A percentile compares a stretch with the other conserved stretches of the same genome.
Conservation (phyloP, 768 basidiomycete species). For the Butyriboletus loyo region DNA sequence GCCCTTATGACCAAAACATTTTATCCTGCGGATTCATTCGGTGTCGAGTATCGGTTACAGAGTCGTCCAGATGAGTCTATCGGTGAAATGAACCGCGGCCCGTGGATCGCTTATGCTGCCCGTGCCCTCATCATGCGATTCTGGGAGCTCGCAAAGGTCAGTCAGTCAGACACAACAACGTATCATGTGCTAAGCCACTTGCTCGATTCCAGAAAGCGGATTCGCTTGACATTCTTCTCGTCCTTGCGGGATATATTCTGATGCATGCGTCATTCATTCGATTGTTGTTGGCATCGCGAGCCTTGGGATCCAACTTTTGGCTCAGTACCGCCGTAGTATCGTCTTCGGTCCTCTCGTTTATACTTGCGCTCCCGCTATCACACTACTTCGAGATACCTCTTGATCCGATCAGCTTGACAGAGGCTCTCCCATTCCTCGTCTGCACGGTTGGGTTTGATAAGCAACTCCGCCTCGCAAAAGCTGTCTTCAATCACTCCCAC, state of each 20-base stretch:
- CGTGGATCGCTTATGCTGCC: conserved; percentile 88
- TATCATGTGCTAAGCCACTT: conserved; percentile 9
- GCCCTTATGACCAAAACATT: conserved; percentile 32
- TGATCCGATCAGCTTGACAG: conserved; percentile 89
- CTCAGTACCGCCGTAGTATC: conserved; percentile 70
- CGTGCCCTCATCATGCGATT: conserved; percentile 74
- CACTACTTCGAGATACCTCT: conserved; percentile 80
- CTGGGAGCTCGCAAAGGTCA: conserved; percentile 80
- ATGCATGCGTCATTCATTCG: conserved; percentile 97
- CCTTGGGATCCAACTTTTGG: conserved; percentile 77
- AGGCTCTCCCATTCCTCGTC: conserved; percentile 96
- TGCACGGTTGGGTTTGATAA: conserved; percentile 99
- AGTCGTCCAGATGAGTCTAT: conserved; percentile 47
- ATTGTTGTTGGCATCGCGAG: conserved; percentile 83
- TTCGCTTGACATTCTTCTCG: conserved; percentile 92
- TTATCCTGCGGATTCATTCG: conserved; percentile 36
- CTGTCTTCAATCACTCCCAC: conserved; percentile 84
- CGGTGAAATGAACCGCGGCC: conserved; percentile 73
- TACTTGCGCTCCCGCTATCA: conserved; percentile 76
- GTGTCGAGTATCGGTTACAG: conserved; percentile 52
- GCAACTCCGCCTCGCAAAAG: conserved; percentile 84
- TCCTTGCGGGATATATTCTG: conserved; percentile 87
- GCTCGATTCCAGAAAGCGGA: conserved; percentile 70
- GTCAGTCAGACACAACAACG: conserved; percentile 17
- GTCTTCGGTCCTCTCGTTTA: conserved; percentile 77